A percentile compares a stretch with the other conserved stretches of the same genome.
These are phyloP conservation scores for Endocalyx cinctus DNA, from an alignment of 2,329 filamentous ascomycete species.

Conservation along the genomic window DNA sequence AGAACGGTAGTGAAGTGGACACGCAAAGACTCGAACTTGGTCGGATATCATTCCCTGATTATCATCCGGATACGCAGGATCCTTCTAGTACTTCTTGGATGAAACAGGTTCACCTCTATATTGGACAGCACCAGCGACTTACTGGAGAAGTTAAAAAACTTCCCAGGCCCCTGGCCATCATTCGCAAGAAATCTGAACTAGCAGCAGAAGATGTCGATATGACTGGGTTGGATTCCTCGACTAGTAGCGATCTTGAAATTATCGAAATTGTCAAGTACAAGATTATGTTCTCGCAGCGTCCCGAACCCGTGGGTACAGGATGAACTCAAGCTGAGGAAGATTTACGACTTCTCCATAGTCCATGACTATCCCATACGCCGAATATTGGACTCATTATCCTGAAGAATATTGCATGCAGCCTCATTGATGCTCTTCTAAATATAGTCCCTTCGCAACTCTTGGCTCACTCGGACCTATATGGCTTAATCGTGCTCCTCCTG, in stretches of 20 bases:
- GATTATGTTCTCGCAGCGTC: constrained; percentile 75
- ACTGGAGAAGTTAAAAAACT: constrained; percentile 89
- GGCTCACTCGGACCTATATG: no score
- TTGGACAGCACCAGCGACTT: constrained; percentile 84
- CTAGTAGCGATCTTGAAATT: constrained; percentile 63
- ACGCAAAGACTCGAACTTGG: constrained; percentile 54
- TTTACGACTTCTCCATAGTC: no score
- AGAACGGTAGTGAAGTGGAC: constrained; percentile 27
- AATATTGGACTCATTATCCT: no score
- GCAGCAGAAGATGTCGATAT: constrained; percentile 41
- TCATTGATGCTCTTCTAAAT: no score
- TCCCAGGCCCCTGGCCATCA: constrained; percentile 70
- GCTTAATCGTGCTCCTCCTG: no score
- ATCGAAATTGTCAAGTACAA: constrained; percentile 86
- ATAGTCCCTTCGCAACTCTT: no score
- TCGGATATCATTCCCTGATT: constrained; percentile 73
- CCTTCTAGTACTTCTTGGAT: constrained; percentile 69
- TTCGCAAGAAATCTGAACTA: constrained; percentile 53
- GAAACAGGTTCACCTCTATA: constrained; percentile 82
- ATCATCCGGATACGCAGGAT: constrained; percentile 47
- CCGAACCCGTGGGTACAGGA: constrained; percentile 70
- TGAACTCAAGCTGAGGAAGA: no score
- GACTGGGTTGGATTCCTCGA: constrained; percentile 28
- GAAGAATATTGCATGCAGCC: no score
- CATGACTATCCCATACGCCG: no score